Evolutionary conservation across 768 basidiomycete genomes (phyloP).

Genomic region (Naganishia onofrii): DNA sequence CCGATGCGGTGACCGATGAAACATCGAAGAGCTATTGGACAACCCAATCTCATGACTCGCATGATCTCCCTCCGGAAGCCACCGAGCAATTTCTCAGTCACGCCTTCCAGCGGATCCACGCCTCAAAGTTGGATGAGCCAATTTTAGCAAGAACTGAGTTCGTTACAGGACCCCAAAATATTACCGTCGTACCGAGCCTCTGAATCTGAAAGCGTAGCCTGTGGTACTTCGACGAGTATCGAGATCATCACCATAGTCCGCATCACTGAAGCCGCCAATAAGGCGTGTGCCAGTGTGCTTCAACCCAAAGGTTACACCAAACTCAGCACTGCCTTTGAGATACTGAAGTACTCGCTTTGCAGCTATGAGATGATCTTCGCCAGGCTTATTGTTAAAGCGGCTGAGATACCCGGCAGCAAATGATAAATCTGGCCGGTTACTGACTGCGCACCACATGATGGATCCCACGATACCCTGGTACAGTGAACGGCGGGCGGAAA

Average conservation of each 20-base stretch:
- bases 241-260: conserved; percentile 48
- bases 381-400: conserved; percentile 40
- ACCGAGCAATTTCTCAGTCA: conserved; percentile 56
- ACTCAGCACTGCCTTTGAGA: conserved; percentile 34
- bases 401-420: conserved; percentile 45
- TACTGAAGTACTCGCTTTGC: conserved; percentile 36
- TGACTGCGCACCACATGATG: conserved; percentile 49
- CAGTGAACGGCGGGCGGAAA: not conserved
- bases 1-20: not conserved
- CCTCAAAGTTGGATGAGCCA: conserved; percentile 60
- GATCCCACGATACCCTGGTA: conserved; percentile 39
- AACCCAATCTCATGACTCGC: not conserved
- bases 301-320: conserved; percentile 30
- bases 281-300: conserved; percentile 23
- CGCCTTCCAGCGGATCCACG: conserved; percentile 56
- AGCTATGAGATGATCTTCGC: conserved; percentile 32
- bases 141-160: no score
- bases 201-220: conserved; percentile 50
- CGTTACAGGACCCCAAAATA: conserved; percentile 58
- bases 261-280: conserved; percentile 46
- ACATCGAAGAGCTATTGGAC: not conserved
- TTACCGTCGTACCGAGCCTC: conserved; percentile 52
- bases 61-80: not conserved
- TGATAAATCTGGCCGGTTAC: conserved; percentile 52
- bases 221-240: conserved; percentile 49